Evolutionary conservation across 805 yeast genomes (phyloP).

Genomic region (Kodamaea lidongshanica): DNA sequence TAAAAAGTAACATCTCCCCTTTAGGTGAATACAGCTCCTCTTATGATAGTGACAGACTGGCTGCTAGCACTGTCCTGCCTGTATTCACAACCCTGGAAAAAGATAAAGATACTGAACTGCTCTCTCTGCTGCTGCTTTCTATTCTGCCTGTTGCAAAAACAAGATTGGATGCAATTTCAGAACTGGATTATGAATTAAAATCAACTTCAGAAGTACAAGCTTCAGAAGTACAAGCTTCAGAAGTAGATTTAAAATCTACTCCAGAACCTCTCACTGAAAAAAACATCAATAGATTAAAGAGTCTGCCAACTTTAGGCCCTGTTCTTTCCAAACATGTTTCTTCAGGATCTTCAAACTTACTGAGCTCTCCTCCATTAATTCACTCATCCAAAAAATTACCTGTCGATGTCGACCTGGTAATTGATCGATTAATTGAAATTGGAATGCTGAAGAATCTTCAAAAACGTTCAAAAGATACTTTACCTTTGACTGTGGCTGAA

Average conservation of each 20-base stretch:
- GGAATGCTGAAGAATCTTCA: slow-evolving; percentile 28
- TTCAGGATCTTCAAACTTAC: slow-evolving; percentile 15
- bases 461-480: slow-evolving; percentile 32
- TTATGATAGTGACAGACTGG: slow-evolving; percentile 37
- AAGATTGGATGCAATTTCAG: slow-evolving; percentile 6
- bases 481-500: slow-evolving; percentile 48
- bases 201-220: no score
- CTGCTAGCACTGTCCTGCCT: slow-evolving; percentile 24
- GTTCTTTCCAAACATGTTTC: slow-evolving; percentile 10
- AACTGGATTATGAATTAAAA: no score
- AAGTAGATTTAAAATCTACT: no score
- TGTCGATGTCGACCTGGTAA: slow-evolving; percentile 57
- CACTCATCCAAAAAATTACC: slow-evolving; percentile 18
- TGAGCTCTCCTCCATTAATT: slow-evolving; percentile 19
- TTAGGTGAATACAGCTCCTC: slow-evolving; percentile 29
- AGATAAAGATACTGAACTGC: slow-evolving; percentile 27
- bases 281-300: slow-evolving; percentile 8
- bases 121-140: slow-evolving; percentile 33
- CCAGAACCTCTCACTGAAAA: no score
- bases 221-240: no score
- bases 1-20: slow-evolving; percentile 11
- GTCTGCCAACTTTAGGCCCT: slow-evolving; percentile 3
- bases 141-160: slow-evolving; percentile 13
- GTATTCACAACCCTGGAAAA: slow-evolving; percentile 29
- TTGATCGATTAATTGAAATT: slow-evolving; percentile 50